Conservation (phyloP, 1,284 basidiomycete species). For the Apiotrichum porosum region DNA sequence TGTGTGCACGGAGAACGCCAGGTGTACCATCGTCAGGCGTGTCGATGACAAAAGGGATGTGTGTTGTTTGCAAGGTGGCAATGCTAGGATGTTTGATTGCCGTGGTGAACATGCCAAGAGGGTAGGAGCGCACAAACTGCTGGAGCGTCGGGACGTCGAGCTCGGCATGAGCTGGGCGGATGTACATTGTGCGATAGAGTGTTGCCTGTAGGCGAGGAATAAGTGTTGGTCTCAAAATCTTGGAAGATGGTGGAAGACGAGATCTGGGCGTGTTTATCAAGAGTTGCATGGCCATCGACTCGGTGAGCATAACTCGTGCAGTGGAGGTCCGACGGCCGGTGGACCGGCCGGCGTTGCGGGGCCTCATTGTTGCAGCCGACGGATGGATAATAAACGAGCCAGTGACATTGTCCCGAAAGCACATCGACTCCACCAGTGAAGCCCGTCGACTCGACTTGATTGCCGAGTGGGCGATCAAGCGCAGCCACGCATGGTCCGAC, state of each 20-base stretch:
- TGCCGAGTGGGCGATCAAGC: too few species aligned
- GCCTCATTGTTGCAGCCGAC: too few species aligned
- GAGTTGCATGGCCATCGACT: background rate
- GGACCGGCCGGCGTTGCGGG: too few species aligned
- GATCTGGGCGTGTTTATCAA: background rate
- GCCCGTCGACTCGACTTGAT: too few species aligned
- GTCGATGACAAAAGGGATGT: conserved; percentile 52
- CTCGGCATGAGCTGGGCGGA: conserved; percentile 50
- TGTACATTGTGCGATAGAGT: conserved; percentile 44
- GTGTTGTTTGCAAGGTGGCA: conserved; percentile 48
- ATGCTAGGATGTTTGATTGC: conserved; percentile 36
- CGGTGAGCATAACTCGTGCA: too few species aligned
- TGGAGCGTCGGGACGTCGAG: conserved; percentile 44
- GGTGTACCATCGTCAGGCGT: background rate
- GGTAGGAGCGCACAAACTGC: conserved; percentile 47
- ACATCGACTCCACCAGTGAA: too few species aligned
- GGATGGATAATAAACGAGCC: too few species aligned
- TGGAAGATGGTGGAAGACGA: background rate
- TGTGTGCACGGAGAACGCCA: conserved; percentile 39
- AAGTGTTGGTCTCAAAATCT: background rate
- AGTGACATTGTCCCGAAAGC: too few species aligned
- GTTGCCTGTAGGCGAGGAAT: background rate
- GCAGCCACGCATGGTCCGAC: too few species aligned
- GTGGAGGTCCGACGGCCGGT: too few species aligned
- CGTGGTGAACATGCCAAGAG: conserved; percentile 50